Base-by-base conservation (phyloP, 768 basidiomycete genomes). In the Pisolithus sp. region DNA sequence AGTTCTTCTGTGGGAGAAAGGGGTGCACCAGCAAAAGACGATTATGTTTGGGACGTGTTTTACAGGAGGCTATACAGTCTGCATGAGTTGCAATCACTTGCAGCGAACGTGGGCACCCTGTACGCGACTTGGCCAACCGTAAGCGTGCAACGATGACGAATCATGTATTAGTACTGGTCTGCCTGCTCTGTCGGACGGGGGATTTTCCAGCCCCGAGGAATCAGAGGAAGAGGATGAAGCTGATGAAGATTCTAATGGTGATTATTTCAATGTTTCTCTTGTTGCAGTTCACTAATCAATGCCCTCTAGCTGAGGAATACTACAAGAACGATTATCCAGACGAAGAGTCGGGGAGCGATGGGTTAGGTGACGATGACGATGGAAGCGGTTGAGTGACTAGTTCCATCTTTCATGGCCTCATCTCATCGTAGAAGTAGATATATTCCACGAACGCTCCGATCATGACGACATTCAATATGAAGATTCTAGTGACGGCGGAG, bases 281-380 rank as follows among this genome's bases (percentile, higher is more conserved):
- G 38, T 38, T 5, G 1, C n/a, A 15, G 20, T 48, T 45, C 15
- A 44, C 15, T 44, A 26, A 15, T n/a, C 17, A 15, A 21, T 17
- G 23, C 39, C 43, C 7, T 48, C 5, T 58, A 89, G 88, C 83
- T 17, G 88, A 91, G 65, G 87, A 88, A 56, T 89, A 83, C 60
- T 89, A 89, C 68, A 87, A 80, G 59, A 91, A 91, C 53, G 88
- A 91, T 61, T 91, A 91, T 57, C 88, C 88, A 5, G 86, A 89
- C 24, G 88, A 84, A 46, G 81, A 73, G 23, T 68, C 71, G 9
- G 71, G 71, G 21, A 70, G 65, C 17, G 71, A 72, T 30, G 26
- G 17, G 5, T 26, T 6, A 26, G 26, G 7, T 26, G 26, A 26
- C 5, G 26, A 6, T 26, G 26, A 26, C 24, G 26, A 45, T n/a